phyloP scores from a whole-genome alignment of 148 eudicot genomes.

The Chenopodium suecicum region DNA sequence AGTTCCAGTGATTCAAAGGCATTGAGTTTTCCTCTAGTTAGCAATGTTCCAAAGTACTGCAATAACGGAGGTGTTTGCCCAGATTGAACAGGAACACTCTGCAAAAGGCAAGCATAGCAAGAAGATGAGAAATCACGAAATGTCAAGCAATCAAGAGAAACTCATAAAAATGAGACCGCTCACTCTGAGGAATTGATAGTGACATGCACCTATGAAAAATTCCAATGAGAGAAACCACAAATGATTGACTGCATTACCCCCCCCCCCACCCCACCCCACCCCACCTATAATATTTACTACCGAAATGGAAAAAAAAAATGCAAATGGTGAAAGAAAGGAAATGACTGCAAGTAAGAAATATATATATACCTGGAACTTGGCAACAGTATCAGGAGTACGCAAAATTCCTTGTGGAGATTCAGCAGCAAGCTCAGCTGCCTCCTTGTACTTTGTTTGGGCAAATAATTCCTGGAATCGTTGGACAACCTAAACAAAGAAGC shows the following conservation, averaged over 20 bases:
- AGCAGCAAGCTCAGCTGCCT: conserved; percentile 99
- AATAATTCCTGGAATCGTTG: conserved; percentile 96
- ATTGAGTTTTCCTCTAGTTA: conserved; percentile 86
- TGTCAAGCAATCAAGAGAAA: background rate
- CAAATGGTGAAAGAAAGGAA: background rate
- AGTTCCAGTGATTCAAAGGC: conserved; percentile 92
- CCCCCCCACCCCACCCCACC: too few relatives aligned
- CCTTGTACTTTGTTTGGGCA: conserved; percentile 96
- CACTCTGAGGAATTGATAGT: background rate
- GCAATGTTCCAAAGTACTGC: conserved; percentile 88
- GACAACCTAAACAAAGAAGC: conserved; percentile 59
- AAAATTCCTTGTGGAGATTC: conserved; percentile 97
- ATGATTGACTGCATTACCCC: too few relatives aligned
- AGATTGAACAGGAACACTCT: conserved; percentile 99
- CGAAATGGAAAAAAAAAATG: background rate
- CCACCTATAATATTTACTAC: too few relatives aligned
- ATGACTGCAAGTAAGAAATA: background rate
- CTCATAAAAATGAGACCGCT: background rate
- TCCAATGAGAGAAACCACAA: background rate
- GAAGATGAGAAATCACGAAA: background rate
- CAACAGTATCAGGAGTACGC: conserved; percentile 93
- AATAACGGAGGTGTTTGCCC: conserved; percentile 94
- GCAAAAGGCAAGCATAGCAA: conserved; percentile 23
- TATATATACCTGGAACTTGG: conserved; percentile 75
- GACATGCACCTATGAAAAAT: background rate